A percentile compares a stretch with the other conserved stretches of the same genome.
Evolutionary conservation across 441 rosid species (phyloP).

Genomic region (Metrosideros polymorpha): DNA sequence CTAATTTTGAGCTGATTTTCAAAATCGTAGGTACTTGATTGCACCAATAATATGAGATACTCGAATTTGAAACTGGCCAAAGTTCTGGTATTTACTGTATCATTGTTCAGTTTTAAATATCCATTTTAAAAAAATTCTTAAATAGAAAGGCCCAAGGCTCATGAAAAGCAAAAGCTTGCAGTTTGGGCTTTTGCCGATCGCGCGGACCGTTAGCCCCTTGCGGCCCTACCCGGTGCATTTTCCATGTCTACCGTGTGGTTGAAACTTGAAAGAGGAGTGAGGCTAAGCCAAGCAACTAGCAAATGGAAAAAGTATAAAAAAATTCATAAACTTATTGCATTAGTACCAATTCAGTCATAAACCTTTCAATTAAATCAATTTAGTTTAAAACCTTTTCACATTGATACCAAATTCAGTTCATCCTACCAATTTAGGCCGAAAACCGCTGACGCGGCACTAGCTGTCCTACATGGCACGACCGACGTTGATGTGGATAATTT

Average conservation of each 20-base stretch:
- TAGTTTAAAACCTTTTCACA: too few relatives aligned
- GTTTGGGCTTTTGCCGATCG: not conserved
- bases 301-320: too few relatives aligned
- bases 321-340: too few relatives aligned
- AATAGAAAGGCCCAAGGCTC: not conserved
- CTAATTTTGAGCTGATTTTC: too few relatives aligned
- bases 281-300: not conserved
- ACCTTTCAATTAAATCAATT: too few relatives aligned
- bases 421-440: too few relatives aligned
- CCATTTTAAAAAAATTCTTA: not conserved
- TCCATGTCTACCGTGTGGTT: not conserved
- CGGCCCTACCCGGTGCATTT: not conserved
- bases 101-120: not conserved
- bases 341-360: too few relatives aligned
- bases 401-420: too few relatives aligned
- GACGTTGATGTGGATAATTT: too few relatives aligned
- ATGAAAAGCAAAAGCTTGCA: not conserved
- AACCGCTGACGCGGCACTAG: too few relatives aligned
- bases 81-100: not conserved
- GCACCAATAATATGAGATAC: too few relatives aligned
- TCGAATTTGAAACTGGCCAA: not conserved
- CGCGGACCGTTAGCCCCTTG: not conserved
- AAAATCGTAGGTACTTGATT: not conserved
- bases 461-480: too few relatives aligned
- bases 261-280: not conserved